These are phyloP conservation scores for Silene conica DNA, from an alignment of 148 eudicot species.

Conservation along the genomic window DNA sequence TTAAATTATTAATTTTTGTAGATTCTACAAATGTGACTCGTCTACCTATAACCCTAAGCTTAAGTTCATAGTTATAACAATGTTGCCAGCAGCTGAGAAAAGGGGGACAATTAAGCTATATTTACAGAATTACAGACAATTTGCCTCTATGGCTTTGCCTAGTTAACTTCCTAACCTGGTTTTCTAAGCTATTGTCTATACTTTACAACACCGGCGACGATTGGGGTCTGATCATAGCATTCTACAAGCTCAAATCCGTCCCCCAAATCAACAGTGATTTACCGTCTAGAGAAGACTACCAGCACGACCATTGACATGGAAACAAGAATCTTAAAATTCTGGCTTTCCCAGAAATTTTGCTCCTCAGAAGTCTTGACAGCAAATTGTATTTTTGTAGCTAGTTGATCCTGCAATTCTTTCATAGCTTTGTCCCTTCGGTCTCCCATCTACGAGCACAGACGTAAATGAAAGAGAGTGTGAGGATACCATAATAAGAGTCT, in stretches of 20 bases:
- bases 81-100: no score
- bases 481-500: no score
- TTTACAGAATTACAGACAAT: not conserved
- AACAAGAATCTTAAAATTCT: slow-evolving; percentile 60
- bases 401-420: slow-evolving; percentile 73
- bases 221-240: no score
- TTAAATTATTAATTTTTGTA: no score
- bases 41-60: no score
- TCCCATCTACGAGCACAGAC: slow-evolving; percentile 44
- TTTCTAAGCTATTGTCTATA: not conserved
- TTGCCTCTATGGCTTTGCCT: not conserved
- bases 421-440: slow-evolving; percentile 79
- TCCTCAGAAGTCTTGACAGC: slow-evolving; percentile 27
- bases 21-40: no score
- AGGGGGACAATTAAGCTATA: no score
- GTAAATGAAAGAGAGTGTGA: not conserved
- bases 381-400: slow-evolving; percentile 45
- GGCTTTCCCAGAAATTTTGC: slow-evolving; percentile 72
- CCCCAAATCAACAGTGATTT: slow-evolving; percentile 18
- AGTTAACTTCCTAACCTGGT: not conserved
- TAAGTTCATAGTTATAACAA: no score
- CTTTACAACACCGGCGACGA: not conserved
- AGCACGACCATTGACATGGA: slow-evolving; percentile 85
- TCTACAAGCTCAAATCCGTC: no score
- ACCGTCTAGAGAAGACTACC: slow-evolving; percentile 83